These are phyloP conservation scores for Paramecium sexaurelia DNA, from an alignment of 73 alveolate species.

Conservation along the genomic window DNA sequence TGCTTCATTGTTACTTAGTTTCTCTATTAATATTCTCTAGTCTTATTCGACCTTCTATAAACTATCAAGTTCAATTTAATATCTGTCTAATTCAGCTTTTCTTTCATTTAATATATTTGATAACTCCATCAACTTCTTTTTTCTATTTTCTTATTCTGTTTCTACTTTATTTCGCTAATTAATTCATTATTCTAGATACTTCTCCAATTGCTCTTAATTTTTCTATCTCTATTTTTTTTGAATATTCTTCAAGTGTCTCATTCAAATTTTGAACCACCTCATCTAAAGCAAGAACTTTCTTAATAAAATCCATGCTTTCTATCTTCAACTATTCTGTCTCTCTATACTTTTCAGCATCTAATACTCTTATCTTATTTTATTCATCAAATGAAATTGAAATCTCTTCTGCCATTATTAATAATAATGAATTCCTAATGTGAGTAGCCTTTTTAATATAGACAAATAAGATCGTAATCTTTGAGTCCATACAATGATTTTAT, in stretches of 20 bases:
- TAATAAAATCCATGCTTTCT: constrained; percentile 68
- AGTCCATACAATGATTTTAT: background rate
- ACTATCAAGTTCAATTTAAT: constrained; percentile 68
- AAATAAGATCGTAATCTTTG: background rate
- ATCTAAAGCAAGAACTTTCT: constrained; percentile 20
- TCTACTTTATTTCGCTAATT: constrained; percentile 82
- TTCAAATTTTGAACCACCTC: constrained; percentile 76
- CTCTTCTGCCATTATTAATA: constrained; percentile 61
- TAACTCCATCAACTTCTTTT: constrained; percentile 86
- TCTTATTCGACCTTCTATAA: constrained; percentile 85
- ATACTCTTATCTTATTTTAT: constrained; percentile 85
- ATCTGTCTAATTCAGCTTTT: constrained; percentile 88
- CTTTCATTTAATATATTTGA: constrained; percentile 86
- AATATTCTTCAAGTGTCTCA: constrained; percentile 85
- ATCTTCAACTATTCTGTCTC: constrained; percentile 75
- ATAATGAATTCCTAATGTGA: background rate
- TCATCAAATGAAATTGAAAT: constrained; percentile 74
- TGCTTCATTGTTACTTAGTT: constrained; percentile 87
- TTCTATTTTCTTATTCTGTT: constrained; percentile 87
- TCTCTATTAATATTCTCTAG: constrained; percentile 83
- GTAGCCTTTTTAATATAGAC: background rate
- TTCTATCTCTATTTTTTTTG: constrained; percentile 87
- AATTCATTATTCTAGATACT: background rate
- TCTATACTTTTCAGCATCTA: constrained; percentile 83
- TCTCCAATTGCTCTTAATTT: constrained; percentile 82